Base-by-base conservation (phyloP, 176 grass and related monocot genomes). In the Bolboschoenus planiculmis region DNA sequence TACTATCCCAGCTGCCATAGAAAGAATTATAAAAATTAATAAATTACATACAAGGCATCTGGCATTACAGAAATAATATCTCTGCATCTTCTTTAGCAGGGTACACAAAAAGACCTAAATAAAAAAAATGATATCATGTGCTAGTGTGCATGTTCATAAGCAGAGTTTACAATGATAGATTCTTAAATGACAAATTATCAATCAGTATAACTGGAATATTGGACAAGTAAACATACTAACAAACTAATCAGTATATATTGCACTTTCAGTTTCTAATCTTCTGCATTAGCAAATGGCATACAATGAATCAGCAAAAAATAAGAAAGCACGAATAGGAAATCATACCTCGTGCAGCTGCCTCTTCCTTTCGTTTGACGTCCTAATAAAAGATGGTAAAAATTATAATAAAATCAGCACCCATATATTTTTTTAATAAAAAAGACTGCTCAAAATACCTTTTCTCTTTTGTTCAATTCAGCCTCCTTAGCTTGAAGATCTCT, bases 401-500 rank as follows among this genome's bases (percentile, higher is more conserved):
- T 60, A 51, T 60, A 84, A 51, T 83, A 70, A 79, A 85, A 10
- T 56, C 70, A n/a, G 80, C 20, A 78, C 1, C 1, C 46, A 39
- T 53, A 6, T 39, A 43, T 15, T 40, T 36, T 36, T 68, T 56
- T n/a, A 53, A 53, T 30, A 70, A 37, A 60, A 9, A 24, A 78
- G 3, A 80, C 18, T 81, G 60, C 9, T 68, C 7, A 7, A 36
- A 63, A 37, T 91, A 96, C 97, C 88, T 81, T 96, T 84, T 99
- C 97, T 86, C 91, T 92, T 87, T 96, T 99, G 77, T 79, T 92
- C 80, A 99, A 81, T 90, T 99, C 89, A 13, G 87, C 91, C 77
- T 93, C 97, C 83, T 94, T 95, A 27, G 93, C 89, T 88, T 99
- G 91, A 35, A 99, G 89, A 86, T 99, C 91, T 83, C 85, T 96